phyloP scores from a whole-genome alignment of 1,139 yeast species.

The Entelexis paramagnoliae region DNA sequence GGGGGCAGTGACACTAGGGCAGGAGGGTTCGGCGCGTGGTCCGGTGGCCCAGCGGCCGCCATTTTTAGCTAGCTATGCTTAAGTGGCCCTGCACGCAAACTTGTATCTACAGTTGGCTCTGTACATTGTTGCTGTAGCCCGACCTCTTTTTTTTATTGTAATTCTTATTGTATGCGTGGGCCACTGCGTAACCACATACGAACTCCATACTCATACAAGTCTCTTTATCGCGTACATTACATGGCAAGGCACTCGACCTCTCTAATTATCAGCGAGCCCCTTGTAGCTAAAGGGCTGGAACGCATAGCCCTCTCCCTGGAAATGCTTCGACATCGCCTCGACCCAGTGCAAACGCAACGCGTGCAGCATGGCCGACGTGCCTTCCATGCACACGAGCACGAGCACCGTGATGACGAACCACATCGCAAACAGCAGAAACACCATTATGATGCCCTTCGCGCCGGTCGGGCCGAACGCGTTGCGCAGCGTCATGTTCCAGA shows the following conservation, averaged over 20 bases:
- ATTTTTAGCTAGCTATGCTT: too few species aligned
- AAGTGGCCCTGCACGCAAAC: too few species aligned
- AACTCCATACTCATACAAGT: too few species aligned
- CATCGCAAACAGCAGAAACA: constrained; percentile 75
- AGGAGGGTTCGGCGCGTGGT: too few species aligned
- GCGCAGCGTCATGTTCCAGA: constrained; percentile 91
- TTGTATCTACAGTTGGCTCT: too few species aligned
- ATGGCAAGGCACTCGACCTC: background rate
- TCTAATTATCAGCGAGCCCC: constrained; percentile 12
- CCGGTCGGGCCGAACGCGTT: constrained; percentile 76
- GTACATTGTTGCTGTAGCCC: too few species aligned
- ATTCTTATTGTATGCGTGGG: too few species aligned
- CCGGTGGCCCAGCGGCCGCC: too few species aligned
- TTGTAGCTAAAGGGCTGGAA: constrained; percentile 73
- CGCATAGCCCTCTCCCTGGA: constrained; percentile 87
- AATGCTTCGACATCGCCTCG: constrained; percentile 96
- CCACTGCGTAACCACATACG: too few species aligned
- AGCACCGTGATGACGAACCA: constrained; percentile 91
- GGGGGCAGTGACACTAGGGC: background rate
- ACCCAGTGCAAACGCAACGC: constrained; percentile 97
- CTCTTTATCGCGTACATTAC: too few species aligned
- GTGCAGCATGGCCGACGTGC: constrained; percentile 97
- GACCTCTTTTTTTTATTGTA: too few species aligned
- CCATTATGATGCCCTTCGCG: constrained; percentile 53
- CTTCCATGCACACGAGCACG: constrained; percentile 93